Percentiles rank a stretch among this genome's conserved stretches.
These are phyloP conservation scores for Ramaria sp. DNA, from an alignment of 768 basidiomycete species.

Conservation along the genomic window DNA sequence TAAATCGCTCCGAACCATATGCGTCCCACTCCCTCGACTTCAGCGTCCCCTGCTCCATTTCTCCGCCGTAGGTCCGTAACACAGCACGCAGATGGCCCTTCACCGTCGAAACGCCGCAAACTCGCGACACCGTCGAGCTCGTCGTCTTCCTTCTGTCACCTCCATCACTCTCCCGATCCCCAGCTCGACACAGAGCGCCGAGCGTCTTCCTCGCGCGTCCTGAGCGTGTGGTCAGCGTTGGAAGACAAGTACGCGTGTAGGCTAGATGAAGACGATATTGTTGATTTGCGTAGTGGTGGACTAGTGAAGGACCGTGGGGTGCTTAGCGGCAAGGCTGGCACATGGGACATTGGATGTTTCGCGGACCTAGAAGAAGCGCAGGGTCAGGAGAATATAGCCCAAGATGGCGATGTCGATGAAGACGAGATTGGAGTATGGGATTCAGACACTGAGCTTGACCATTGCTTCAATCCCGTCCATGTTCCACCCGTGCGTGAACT, in stretches of 20 bases:
- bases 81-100: background rate
- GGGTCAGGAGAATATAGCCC: conserved; percentile 12
- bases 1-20: background rate
- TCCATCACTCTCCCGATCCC: background rate
- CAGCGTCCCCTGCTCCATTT: background rate
- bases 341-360: conserved; percentile 43
- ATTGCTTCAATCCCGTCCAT: background rate
- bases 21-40: background rate
- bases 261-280: conserved; percentile 71
- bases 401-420: background rate
- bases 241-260: conserved; percentile 55
- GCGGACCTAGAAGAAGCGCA: conserved; percentile 21
- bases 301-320: conserved; percentile 66
- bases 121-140: background rate
- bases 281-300: conserved; percentile 50
- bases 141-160: background rate
- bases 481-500: conserved; percentile 34
- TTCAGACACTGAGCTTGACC: conserved; percentile 15
- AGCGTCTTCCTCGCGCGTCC: conserved; percentile 44
- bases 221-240: conserved; percentile 55
- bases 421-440: conserved; percentile 20
- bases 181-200: conserved; percentile 43
- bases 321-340: conserved; percentile 31
- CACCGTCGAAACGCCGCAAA: background rate
- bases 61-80: background rate